Percentiles rank a stretch among this genome's conserved stretches.
These are phyloP conservation scores for Ustilago cynodontis DNA, from an alignment of 1,284 basidiomycete species.

Conservation along the genomic window DNA sequence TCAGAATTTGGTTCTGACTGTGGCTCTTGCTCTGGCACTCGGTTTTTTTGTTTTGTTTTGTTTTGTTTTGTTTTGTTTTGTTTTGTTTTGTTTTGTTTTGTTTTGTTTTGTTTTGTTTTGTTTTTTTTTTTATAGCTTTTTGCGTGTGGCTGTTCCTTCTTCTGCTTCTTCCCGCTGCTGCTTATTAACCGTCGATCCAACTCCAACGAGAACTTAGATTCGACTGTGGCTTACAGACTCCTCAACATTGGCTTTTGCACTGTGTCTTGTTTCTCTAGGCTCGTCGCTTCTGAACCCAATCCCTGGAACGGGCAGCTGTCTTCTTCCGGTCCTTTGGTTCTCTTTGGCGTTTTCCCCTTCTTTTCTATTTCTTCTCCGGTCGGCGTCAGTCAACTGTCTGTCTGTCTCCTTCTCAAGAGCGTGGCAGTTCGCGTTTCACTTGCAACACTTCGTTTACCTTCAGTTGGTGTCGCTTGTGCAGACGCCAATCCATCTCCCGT, in stretches of 20 bases:
- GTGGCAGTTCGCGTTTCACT: neutral
- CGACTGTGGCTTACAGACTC: neutral
- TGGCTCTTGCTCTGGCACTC: too few species aligned
- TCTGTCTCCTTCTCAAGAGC: neutral
- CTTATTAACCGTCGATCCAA: neutral
- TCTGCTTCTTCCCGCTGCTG: neutral
- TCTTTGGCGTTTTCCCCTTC: neutral
- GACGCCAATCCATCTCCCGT: conserved; percentile 7
- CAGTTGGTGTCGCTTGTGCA: neutral
- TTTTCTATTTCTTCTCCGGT: neutral
- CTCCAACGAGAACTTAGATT: neutral
- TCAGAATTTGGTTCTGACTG: neutral
- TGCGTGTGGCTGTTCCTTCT: neutral
- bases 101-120: too few species aligned
- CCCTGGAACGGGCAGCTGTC: neutral
- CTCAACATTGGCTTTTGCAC: neutral
- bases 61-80: too few species aligned
- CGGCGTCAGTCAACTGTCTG: neutral
- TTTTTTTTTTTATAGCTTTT: too few species aligned
- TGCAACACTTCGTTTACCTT: neutral
- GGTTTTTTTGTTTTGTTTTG: too few species aligned
- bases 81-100: too few species aligned
- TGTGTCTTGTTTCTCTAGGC: too few species aligned
- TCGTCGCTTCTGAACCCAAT: too few species aligned
- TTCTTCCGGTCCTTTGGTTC: neutral